Evolutionary conservation across 768 basidiomycete species (phyloP), one percentile per base, ranked within the genome.

Genomic region (Lentinula detonsa): DNA sequence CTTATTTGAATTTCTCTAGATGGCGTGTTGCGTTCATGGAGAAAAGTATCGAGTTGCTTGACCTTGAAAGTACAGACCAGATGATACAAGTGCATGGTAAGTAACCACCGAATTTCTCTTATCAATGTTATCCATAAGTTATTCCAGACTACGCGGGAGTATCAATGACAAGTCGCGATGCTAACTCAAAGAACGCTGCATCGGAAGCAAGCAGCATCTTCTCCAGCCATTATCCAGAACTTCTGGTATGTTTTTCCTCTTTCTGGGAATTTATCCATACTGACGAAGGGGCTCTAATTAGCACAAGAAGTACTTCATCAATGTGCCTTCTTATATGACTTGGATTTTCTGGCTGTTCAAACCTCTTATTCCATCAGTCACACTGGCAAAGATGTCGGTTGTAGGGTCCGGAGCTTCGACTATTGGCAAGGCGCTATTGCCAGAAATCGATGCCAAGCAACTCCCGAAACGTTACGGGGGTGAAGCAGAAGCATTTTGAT

Each of bases 291-390:
- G 16, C 11, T 6, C 6, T 13, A 35, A 4, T 62, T 63, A 89
- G 87, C 79, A 82, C 66, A 81, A 80, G 69, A 93, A 93, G 70
- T 90, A 86, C 75, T 93, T 93, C 68, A 78, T 93, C 67, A 91
- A 90, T 66, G 90, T 93, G 11, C 91, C 91, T 0, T 81, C 82
- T 2, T 67, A 90, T 61, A 77, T 92, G 65, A 81, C 85, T 43
- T 93, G 91, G 90, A 80, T 93, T 62, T 93, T 91, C 75, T 93
- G 91, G 91, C 64, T 78, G 15, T 92, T 93, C 79, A 93, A 87
- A 69, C 81, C 90, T 0, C 69, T 93, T 63, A 70, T 93, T 13
- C 82, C 91, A 1, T 71, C 88, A 6, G 81, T 81, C 33, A 93
- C 91, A n/a, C 69, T 90, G 37, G 85, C 86, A 7, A 93, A 93